phyloP scores from a whole-genome alignment of 2,329 filamentous ascomycete genomes.

The Fusarium nygamai region DNA sequence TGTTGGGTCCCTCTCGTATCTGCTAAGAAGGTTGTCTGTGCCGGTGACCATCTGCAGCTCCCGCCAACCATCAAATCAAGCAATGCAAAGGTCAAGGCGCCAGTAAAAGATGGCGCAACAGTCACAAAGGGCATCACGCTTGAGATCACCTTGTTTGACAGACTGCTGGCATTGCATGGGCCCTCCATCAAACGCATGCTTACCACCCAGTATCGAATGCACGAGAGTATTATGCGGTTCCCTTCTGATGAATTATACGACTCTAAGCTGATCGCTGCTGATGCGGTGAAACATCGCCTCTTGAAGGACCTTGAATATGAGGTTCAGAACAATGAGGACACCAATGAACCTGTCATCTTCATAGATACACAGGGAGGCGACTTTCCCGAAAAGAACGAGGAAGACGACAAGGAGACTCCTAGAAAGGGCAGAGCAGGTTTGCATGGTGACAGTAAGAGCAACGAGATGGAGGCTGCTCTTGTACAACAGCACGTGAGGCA shows the following conservation, averaged over 20 bases:
- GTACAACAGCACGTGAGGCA: conserved; percentile 80
- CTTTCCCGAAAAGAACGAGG: conserved; percentile 84
- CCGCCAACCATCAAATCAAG: conserved; percentile 93
- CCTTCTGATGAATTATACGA: conserved; percentile 91
- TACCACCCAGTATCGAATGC: conserved; percentile 98
- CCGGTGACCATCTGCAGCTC: conserved; percentile 93
- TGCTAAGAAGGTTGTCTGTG: conserved; percentile 86
- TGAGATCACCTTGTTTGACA: conserved; percentile 93
- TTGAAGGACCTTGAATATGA: conserved; percentile 82
- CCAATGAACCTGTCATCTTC: conserved; percentile 86
- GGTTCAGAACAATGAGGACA: conserved; percentile 85
- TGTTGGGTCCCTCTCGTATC: conserved; percentile 92
- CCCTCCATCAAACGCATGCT: conserved; percentile 90
- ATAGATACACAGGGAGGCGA: conserved; percentile 97
- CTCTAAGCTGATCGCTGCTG: conserved; percentile 80
- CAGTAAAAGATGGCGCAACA: conserved; percentile 49
- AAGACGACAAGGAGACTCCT: conserved; percentile 65
- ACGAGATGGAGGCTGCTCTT: conserved; percentile 87
- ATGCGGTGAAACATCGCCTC: conserved; percentile 78
- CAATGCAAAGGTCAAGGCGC: conserved; percentile 60
- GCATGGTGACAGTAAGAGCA: conserved; percentile 79
- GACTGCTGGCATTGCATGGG: conserved; percentile 84
- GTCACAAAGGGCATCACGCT: conserved; percentile 69
- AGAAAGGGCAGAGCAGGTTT: conserved; percentile 59
- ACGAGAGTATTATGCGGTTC: conserved; percentile 94